phyloP scores from a whole-genome alignment of 2,329 filamentous ascomycete genomes.

The Furcasterigmium furcatum region DNA sequence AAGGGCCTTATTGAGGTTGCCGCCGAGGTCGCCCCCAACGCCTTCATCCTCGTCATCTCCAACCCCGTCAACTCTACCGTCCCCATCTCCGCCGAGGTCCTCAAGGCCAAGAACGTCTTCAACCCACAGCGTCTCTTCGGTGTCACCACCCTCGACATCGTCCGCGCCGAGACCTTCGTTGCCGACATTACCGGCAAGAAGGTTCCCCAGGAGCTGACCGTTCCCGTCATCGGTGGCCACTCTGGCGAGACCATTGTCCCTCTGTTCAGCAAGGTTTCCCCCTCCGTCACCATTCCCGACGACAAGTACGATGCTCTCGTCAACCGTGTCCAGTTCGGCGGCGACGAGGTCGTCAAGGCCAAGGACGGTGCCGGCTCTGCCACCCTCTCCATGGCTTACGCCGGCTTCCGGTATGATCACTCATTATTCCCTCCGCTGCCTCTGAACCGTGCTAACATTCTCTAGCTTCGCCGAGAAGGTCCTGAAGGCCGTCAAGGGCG shows the following conservation, averaged over 20 bases:
- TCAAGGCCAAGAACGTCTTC: slow-evolving; percentile 91
- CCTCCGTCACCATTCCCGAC: slow-evolving; percentile 73
- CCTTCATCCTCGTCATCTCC: slow-evolving; percentile 94
- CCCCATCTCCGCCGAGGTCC: slow-evolving; percentile 93
- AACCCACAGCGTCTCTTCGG: slow-evolving; percentile 95
- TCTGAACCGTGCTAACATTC: slow-evolving; percentile 13
- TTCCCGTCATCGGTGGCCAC: slow-evolving; percentile 95
- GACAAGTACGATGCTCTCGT: slow-evolving; percentile 90
- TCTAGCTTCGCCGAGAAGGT: slow-evolving; percentile 88
- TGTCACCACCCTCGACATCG: slow-evolving; percentile 97
- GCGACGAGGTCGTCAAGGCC: slow-evolving; percentile 94
- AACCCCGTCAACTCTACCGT: slow-evolving; percentile 99
- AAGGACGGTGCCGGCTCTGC: slow-evolving; percentile 90
- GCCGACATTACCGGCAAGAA: slow-evolving; percentile 79
- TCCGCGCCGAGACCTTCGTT: slow-evolving; percentile 96
- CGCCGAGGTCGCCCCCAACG: slow-evolving; percentile 86
- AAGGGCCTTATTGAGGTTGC: slow-evolving; percentile 87
- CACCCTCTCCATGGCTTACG: slow-evolving; percentile 92
- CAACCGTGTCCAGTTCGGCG: slow-evolving; percentile 96
- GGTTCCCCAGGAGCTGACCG: slow-evolving; percentile 76
- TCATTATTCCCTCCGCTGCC: too few species aligned
- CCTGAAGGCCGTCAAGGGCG: slow-evolving; percentile 81
- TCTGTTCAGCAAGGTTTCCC: slow-evolving; percentile 88
- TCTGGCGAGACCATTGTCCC: slow-evolving; percentile 98
- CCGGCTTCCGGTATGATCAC: slow-evolving; percentile 92